Conservation (phyloP, 169 alveolate genomes). For the Cryptosporidium felis region DNA sequence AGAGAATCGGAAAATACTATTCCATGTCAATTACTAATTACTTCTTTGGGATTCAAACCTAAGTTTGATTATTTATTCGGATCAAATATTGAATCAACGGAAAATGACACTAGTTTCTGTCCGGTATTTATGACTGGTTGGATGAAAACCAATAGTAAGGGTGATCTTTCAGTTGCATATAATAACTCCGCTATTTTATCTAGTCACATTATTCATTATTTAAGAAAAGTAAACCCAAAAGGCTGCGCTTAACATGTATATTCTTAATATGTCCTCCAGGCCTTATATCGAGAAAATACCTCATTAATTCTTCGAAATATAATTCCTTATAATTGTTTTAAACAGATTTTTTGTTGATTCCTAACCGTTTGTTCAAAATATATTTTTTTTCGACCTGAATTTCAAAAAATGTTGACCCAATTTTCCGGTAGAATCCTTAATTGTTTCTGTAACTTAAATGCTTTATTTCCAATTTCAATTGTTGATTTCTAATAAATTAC, state of each 20-base stretch:
- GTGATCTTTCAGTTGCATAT: conserved; percentile 3
- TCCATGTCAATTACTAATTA: conserved; percentile 60
- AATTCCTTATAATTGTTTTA: background rate
- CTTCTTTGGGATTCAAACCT: conserved; percentile 47
- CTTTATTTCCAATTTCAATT: too few relatives aligned
- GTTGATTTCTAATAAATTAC: too few relatives aligned
- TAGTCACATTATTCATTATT: background rate
- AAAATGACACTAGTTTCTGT: background rate
- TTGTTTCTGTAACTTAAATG: too few relatives aligned
- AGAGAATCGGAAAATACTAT: background rate
- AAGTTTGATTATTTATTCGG: background rate
- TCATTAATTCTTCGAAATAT: background rate
- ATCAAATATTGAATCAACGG: background rate
- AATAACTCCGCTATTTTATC: background rate
- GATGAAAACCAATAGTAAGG: conserved; percentile 62
- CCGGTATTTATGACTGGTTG: conserved; percentile 56
- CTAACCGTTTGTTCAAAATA: too few relatives aligned
- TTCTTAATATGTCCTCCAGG: background rate
- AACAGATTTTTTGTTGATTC: background rate
- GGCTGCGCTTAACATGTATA: too few relatives aligned
- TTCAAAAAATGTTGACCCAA: too few relatives aligned
- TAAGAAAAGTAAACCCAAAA: background rate
- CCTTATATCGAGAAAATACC: background rate
- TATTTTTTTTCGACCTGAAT: too few relatives aligned
- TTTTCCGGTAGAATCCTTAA: too few relatives aligned